phyloP scores from a whole-genome alignment of 768 basidiomycete genomes.

The Phlebiopsis flavidoalba region DNA sequence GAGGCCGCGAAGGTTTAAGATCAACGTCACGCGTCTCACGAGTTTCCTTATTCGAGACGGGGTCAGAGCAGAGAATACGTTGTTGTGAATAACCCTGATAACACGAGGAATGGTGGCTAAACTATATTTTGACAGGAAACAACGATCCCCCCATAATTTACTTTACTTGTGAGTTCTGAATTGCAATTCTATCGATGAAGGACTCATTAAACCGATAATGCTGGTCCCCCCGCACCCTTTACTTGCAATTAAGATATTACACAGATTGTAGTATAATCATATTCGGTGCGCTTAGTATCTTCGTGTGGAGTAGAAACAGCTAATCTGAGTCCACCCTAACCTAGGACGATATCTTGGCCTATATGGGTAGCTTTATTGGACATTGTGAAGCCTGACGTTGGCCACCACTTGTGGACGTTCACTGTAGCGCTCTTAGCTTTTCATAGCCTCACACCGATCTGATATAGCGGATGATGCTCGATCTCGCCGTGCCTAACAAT shows the following conservation, averaged over 20 bases:
- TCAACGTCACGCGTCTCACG: background rate
- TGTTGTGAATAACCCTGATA: too few species aligned
- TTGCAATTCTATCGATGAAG: too few species aligned
- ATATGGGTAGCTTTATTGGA: background rate
- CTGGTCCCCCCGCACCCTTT: too few species aligned
- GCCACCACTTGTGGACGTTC: background rate
- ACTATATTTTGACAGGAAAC: too few species aligned
- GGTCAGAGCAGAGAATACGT: too few species aligned
- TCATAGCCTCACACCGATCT: background rate
- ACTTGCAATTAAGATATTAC: background rate
- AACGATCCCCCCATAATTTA: too few species aligned
- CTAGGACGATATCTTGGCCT: background rate
- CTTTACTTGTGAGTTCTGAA: background rate
- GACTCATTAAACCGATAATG: too few species aligned
- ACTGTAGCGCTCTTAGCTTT: background rate
- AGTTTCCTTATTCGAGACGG: conserved; percentile 6
- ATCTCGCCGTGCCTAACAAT: background rate
- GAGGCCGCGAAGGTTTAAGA: background rate
- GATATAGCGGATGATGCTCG: conserved; percentile 1
- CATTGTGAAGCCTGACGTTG: background rate
- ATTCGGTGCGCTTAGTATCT: background rate
- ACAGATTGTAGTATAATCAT: background rate
- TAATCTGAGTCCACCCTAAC: background rate
- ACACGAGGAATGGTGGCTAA: too few species aligned
- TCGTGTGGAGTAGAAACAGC: background rate